A percentile compares a stretch with the other conserved stretches of the same genome.
phyloP scores from a whole-genome alignment of 2,329 filamentous ascomycete genomes.

The Sclerotinia glacialis region DNA sequence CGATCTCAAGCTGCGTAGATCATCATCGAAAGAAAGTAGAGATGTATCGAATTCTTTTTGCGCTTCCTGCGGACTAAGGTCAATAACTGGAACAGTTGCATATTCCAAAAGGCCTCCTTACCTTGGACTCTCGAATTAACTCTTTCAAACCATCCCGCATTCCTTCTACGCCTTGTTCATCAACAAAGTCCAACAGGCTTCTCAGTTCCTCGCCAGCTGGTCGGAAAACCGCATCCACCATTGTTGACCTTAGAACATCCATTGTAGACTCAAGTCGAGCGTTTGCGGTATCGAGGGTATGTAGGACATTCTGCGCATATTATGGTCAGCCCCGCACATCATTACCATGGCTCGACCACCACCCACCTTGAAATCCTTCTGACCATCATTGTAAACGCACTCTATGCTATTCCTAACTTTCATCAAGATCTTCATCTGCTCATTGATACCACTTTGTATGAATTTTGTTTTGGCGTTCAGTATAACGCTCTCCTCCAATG shows the following conservation, averaged over 20 bases:
- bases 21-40: constrained; percentile 67
- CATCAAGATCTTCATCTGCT: constrained; percentile 53
- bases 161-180: constrained; percentile 65
- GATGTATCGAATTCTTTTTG: constrained; percentile 71
- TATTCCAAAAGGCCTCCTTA: constrained; percentile 34
- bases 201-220: constrained; percentile 57
- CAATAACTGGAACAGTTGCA: background rate
- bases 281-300: constrained; percentile 65
- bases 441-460: constrained; percentile 58
- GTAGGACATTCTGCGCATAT: constrained; percentile 51
- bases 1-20: constrained; percentile 63
- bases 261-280: constrained; percentile 64
- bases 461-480: constrained; percentile 69
- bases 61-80: constrained; percentile 47
- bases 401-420: constrained; percentile 52
- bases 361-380: constrained; percentile 52
- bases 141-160: constrained; percentile 66
- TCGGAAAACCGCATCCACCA: constrained; percentile 62
- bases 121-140: constrained; percentile 69
- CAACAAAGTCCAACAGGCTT: constrained; percentile 72
- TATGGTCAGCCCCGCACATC: constrained; percentile 21
- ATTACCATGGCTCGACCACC: background rate
- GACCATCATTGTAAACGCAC: constrained; percentile 55
- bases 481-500: constrained; percentile 75
- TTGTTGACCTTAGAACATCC: constrained; percentile 59